Evolutionary conservation across 106 monocot genomes (phyloP).

Genomic region (Dendrobium huoshanense): DNA sequence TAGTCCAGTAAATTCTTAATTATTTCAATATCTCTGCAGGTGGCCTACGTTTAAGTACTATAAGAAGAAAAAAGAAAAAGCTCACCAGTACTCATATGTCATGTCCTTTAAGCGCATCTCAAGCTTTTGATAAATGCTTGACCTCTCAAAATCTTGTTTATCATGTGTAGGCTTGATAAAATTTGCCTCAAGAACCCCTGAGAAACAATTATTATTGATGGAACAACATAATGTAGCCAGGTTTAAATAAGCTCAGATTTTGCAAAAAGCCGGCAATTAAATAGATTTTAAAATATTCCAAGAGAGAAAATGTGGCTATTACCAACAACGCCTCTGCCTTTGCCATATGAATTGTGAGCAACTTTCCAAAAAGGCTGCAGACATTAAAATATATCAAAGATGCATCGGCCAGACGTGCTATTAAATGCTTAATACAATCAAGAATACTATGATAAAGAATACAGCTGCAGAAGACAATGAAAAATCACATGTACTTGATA

Average conservation of each 20-base stretch:
- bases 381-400: background rate
- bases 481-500: background rate
- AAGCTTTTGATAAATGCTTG: slow-evolving; percentile 43
- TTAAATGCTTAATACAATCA: background rate
- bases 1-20: background rate
- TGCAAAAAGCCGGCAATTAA: background rate
- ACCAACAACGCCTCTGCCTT: slow-evolving; percentile 54
- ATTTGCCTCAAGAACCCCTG: slow-evolving; percentile 52
- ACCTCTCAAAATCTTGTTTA: slow-evolving; percentile 64
- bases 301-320: background rate
- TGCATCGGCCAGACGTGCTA: background rate
- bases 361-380: slow-evolving; percentile 46
- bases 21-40: background rate
- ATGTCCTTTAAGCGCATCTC: slow-evolving; percentile 45
- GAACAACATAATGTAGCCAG: background rate
- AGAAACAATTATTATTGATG: slow-evolving; percentile 5
- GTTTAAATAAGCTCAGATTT: background rate
- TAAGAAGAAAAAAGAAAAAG: background rate
- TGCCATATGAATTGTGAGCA: slow-evolving; percentile 8
- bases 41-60: background rate
- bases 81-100: slow-evolving; percentile 60
- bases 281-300: background rate
- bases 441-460: background rate
- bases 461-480: background rate
- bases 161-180: slow-evolving; percentile 68